Evolutionary conservation across 257 asterid species (phyloP).

Genomic region (Solanum medicagineum): DNA sequence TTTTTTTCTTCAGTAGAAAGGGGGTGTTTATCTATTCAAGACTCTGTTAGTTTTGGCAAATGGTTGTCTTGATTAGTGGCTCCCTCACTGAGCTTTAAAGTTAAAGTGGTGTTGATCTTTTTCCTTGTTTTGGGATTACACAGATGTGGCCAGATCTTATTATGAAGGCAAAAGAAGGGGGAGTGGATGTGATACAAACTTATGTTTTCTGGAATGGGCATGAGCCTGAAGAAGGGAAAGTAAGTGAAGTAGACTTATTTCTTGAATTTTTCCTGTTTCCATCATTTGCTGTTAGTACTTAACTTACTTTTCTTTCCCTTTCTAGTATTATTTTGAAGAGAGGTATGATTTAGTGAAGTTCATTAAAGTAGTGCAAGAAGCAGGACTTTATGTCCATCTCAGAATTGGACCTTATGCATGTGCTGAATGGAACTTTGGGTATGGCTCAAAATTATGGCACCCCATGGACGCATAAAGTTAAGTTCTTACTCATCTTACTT

Average conservation of each 20-base stretch:
- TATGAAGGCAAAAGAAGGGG: conserved; percentile 91
- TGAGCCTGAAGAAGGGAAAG: conserved; percentile 87
- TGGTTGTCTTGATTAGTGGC: too few relatives aligned
- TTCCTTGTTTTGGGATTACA: conserved; percentile 14
- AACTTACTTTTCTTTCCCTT: not conserved
- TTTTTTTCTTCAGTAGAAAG: not conserved
- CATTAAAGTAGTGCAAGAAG: conserved; percentile 66
- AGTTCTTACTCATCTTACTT: not conserved
- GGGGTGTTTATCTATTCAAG: too few relatives aligned
- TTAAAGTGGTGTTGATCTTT: not conserved
- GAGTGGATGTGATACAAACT: conserved; percentile 86
- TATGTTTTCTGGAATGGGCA: conserved; percentile 98
- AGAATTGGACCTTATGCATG: conserved; percentile 97
- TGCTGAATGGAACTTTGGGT: conserved; percentile 99
- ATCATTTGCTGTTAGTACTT: not conserved
- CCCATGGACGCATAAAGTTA: not conserved
- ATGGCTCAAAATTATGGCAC: conserved; percentile 2
- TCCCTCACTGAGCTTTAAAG: too few relatives aligned
- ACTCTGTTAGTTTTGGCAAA: too few relatives aligned
- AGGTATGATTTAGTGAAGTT: conserved; percentile 93
- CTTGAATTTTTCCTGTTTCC: not conserved
- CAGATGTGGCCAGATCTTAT: conserved; percentile 99
- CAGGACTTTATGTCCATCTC: conserved; percentile 83
- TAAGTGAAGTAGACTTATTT: conserved; percentile 5
- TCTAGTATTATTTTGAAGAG: conserved; percentile 81